Evolutionary conservation across 106 monocot genomes (phyloP).

Genomic region (Allium fistulosum): DNA sequence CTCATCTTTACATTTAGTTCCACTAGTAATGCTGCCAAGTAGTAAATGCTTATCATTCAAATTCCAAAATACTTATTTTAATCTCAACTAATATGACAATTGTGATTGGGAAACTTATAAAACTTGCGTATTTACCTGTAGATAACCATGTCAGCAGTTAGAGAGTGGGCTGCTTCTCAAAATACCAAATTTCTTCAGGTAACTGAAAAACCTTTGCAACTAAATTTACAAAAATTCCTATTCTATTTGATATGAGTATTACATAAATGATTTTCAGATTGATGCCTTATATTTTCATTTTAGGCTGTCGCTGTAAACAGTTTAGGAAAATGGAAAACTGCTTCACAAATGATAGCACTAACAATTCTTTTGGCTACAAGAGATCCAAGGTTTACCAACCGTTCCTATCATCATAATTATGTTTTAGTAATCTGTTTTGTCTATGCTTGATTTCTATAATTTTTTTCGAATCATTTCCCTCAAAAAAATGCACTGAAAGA

Average conservation of each 20-base stretch:
- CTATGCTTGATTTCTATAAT: too few species aligned
- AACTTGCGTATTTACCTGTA: conserved; percentile 1
- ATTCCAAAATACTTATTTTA: too few species aligned
- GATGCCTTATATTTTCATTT: conserved; percentile 14
- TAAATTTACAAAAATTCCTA: neutral
- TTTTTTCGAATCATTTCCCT: too few species aligned
- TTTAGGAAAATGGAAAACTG: conserved; percentile 96
- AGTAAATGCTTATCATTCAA: too few species aligned
- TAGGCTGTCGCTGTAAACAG: conserved; percentile 96
- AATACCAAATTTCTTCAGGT: conserved; percentile 67
- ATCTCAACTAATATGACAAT: too few species aligned
- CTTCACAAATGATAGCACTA: conserved; percentile 57
- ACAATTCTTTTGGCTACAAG: conserved; percentile 46
- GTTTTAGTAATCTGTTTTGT: neutral
- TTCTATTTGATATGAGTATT: neutral
- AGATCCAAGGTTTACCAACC: conserved; percentile 27
- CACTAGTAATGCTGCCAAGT: too few species aligned
- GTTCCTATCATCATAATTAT: neutral
- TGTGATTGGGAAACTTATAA: too few species aligned
- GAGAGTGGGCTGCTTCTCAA: conserved; percentile 97
- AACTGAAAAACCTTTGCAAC: too few species aligned
- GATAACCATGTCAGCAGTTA: conserved; percentile 96
- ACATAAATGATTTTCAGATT: neutral
- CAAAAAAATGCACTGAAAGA: too few species aligned
- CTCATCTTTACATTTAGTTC: too few species aligned